phyloP scores from a whole-genome alignment of 2,329 filamentous ascomycete species.

The Talaromyces sp. region DNA sequence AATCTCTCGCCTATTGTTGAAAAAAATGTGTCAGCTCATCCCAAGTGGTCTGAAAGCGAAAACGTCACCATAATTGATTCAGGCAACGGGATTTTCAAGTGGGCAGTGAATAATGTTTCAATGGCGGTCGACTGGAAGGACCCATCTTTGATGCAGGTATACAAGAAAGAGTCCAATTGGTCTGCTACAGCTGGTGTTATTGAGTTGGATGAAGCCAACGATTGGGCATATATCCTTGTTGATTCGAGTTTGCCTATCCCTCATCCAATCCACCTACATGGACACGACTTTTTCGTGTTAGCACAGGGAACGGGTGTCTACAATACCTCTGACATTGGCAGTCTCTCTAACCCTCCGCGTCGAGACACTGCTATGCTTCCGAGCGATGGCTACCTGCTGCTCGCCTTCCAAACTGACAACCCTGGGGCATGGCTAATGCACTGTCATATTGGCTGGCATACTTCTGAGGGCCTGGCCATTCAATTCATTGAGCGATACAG shows the following conservation, averaged over 20 bases:
- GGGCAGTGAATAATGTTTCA: conserved; percentile 15
- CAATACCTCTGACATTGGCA: background rate
- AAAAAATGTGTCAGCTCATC: background rate
- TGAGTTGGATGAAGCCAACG: conserved; percentile 18
- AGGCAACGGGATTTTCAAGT: conserved; percentile 19
- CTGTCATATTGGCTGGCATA: conserved; percentile 36
- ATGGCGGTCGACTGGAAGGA: conserved; percentile 14
- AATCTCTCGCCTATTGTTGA: conserved; percentile 1
- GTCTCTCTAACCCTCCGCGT: conserved; percentile 29
- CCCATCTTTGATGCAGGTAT: conserved; percentile 18
- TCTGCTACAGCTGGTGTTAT: conserved; percentile 20
- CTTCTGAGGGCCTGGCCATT: conserved; percentile 19
- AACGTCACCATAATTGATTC: conserved; percentile 18
- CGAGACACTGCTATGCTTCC: conserved; percentile 38
- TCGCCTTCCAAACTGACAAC: conserved; percentile 41
- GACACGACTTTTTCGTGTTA: conserved; percentile 67
- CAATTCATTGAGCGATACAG: conserved; percentile 24
- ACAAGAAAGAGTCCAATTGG: conserved; percentile 17
- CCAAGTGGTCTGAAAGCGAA: background rate
- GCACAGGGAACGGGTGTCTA: conserved; percentile 43
- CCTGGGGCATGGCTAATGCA: conserved; percentile 42
- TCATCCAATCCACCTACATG: conserved; percentile 67
- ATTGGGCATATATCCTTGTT: conserved; percentile 26
- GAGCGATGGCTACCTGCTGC: conserved; percentile 32
- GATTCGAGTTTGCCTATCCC: conserved; percentile 18